Percentiles rank a stretch among this genome's conserved stretches.
These are phyloP conservation scores for Geranomyces michiganensis DNA, from an alignment of 192 early-diverging fungal species.

Conservation along the genomic window DNA sequence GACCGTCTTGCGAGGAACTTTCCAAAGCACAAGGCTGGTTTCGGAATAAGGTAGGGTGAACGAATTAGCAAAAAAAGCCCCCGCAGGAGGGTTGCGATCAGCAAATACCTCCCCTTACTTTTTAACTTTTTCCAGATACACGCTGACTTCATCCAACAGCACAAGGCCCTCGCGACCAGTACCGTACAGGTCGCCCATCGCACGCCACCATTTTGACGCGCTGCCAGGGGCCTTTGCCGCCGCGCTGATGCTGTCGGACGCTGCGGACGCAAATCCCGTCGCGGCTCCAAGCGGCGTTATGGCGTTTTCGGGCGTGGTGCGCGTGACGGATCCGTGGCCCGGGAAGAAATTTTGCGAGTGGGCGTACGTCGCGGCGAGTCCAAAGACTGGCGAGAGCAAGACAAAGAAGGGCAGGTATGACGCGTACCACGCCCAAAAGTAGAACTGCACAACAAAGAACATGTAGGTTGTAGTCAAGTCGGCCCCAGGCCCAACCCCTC, in stretches of 20 bases:
- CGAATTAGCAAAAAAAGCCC: background rate
- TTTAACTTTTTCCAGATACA: conserved; percentile 28
- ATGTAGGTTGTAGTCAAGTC: background rate
- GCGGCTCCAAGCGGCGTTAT: conserved; percentile 12
- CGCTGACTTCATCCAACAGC: conserved; percentile 17
- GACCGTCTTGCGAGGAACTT: conserved; percentile 19
- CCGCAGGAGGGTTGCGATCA: background rate
- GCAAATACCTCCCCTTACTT: conserved; percentile 15
- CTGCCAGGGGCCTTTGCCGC: conserved; percentile 11
- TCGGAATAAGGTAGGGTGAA: no score
- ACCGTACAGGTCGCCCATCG: conserved; percentile 28
- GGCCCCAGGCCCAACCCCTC: no score
- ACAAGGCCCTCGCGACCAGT: conserved; percentile 19
- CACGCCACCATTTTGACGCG: conserved; percentile 24
- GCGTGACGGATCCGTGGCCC: background rate
- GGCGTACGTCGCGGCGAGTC: conserved; percentile 18
- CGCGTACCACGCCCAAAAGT: conserved; percentile 27
- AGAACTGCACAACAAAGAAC: conserved; percentile 2
- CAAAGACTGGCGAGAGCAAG: conserved; percentile 15
- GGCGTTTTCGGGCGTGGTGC: background rate
- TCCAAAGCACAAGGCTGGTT: conserved; percentile 25
- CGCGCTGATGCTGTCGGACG: conserved; percentile 12
- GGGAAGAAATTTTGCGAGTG: background rate
- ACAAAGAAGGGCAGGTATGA: background rate
- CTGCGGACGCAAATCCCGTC: conserved; percentile 13